phyloP scores from a whole-genome alignment of 768 basidiomycete genomes.

The Boletus barrowsii region DNA sequence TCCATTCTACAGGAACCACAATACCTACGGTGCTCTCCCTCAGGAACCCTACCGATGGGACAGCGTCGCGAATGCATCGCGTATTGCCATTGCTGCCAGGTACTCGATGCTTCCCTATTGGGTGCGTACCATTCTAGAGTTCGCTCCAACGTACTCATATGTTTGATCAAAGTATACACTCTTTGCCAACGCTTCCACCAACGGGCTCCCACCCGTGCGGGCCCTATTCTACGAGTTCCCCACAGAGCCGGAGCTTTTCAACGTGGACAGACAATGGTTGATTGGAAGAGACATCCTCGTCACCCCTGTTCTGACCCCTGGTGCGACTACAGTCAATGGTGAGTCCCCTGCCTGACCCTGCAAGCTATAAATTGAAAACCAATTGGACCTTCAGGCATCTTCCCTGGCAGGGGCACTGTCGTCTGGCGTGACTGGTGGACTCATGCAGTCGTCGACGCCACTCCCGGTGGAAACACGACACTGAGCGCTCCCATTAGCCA shows the following conservation, averaged over 20 bases:
- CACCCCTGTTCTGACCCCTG: slow-evolving; percentile 70
- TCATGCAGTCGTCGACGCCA: slow-evolving; percentile 49
- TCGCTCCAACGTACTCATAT: neutral
- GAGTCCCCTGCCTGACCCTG: slow-evolving; percentile 3
- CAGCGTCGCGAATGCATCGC: slow-evolving; percentile 70
- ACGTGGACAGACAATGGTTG: slow-evolving; percentile 66
- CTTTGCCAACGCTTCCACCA: slow-evolving; percentile 63
- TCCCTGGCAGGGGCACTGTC: slow-evolving; percentile 58
- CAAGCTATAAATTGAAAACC: neutral
- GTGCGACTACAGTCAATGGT: slow-evolving; percentile 67
- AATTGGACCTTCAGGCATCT: slow-evolving; percentile 42
- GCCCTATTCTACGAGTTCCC: slow-evolving; percentile 81
- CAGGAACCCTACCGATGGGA: slow-evolving; percentile 85
- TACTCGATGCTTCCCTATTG: slow-evolving; percentile 78
- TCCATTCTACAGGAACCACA: slow-evolving; percentile 25
- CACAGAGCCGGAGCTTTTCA: slow-evolving; percentile 60
- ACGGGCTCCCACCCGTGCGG: slow-evolving; percentile 68
- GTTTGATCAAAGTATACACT: slow-evolving; percentile 54
- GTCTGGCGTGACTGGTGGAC: slow-evolving; percentile 77
- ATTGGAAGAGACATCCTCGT: slow-evolving; percentile 69
- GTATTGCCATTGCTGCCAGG: slow-evolving; percentile 65
- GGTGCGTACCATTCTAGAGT: slow-evolving; percentile 40
- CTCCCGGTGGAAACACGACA: slow-evolving; percentile 41
- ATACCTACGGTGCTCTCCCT: slow-evolving; percentile 57
- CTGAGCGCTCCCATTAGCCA: slow-evolving; percentile 68